These are phyloP conservation scores for Ascochyta clinopodiicola DNA, from an alignment of 2,329 filamentous ascomycete species.

Conservation along the genomic window DNA sequence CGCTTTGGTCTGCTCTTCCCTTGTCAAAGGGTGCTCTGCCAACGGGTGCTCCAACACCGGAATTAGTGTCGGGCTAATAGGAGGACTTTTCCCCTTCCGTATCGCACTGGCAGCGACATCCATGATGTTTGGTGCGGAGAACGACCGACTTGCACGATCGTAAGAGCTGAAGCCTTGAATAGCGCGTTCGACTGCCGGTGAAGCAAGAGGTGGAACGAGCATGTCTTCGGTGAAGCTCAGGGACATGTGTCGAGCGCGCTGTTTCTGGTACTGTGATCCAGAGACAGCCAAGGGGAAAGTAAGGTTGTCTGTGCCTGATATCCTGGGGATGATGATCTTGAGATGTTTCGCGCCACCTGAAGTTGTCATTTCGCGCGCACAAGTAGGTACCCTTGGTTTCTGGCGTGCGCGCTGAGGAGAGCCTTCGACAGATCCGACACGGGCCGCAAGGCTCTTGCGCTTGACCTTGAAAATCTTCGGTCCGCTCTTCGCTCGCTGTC, in stretches of 20 bases:
- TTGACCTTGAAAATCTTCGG: conserved; percentile 35
- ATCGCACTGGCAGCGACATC: conserved; percentile 10
- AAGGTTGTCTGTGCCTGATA: conserved; percentile 18
- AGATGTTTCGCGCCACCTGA: conserved; percentile 38
- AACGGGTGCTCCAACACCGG: conserved; percentile 35
- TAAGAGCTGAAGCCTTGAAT: conserved; percentile 16
- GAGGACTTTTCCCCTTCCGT: conserved; percentile 26
- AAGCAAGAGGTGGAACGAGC: conserved; percentile 33
- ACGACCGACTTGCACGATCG: conserved; percentile 12
- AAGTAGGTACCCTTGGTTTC: conserved; percentile 29
- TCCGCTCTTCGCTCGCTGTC: conserved; percentile 25
- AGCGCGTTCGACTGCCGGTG: conserved; percentile 13
- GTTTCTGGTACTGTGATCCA: conserved; percentile 6
- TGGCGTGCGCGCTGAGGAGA: conserved; percentile 24
- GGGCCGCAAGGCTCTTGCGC: conserved; percentile 32
- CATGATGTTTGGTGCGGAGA: conserved; percentile 20
- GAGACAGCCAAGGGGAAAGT: conserved; percentile 9
- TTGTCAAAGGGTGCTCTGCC: conserved; percentile 12
- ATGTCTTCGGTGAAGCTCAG: conserved; percentile 38
- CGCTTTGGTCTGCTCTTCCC: conserved; percentile 32
- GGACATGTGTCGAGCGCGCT: conserved; percentile 24
- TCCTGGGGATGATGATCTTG: conserved; percentile 35
- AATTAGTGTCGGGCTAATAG: conserved; percentile 22
- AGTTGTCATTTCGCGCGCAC: conserved; percentile 39
- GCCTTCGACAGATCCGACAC: conserved; percentile 30